Conservation (phyloP, 768 basidiomycete genomes). For the Dentipellis sp. region DNA sequence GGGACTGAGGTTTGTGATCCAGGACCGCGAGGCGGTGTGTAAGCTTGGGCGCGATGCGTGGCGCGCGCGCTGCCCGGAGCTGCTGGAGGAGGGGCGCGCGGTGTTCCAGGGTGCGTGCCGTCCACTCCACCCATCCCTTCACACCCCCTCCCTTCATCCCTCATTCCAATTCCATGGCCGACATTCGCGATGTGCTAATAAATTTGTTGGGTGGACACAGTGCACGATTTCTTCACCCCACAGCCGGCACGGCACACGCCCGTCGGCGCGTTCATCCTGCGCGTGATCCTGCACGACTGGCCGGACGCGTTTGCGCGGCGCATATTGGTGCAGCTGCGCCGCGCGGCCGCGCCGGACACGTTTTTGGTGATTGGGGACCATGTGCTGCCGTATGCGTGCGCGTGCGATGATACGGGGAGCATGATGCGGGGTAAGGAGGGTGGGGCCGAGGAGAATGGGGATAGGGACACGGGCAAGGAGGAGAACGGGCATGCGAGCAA, state of each 20-base stretch:
- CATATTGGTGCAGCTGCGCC: slow-evolving; percentile 37
- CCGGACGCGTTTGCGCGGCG: slow-evolving; percentile 42
- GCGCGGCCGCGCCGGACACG: slow-evolving; percentile 31
- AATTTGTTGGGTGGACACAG: slow-evolving; percentile 21
- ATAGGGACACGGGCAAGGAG: no score
- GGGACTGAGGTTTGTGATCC: slow-evolving; percentile 14
- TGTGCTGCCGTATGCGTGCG: slow-evolving; percentile 60
- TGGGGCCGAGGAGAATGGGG: neutral
- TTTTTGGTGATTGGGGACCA: slow-evolving; percentile 65
- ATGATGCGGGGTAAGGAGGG: neutral
- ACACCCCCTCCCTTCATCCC: neutral
- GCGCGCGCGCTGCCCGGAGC: slow-evolving; percentile 11
- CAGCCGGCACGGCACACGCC: slow-evolving; percentile 30
- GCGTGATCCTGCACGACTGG: slow-evolving; percentile 75
- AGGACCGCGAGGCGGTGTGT: slow-evolving; percentile 44
- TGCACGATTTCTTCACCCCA: slow-evolving; percentile 68
- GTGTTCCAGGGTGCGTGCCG: slow-evolving; percentile 12
- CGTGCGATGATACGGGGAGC: slow-evolving; percentile 14
- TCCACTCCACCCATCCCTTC: no score
- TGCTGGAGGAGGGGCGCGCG: slow-evolving; percentile 13
- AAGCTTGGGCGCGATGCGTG: slow-evolving; percentile 28
- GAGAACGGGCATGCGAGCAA: no score
- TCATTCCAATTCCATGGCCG: no score
- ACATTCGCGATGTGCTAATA: neutral
- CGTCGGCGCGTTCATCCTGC: slow-evolving; percentile 59